phyloP scores from a whole-genome alignment of 2,329 filamentous ascomycete genomes.

The Fusarium algeriense region DNA sequence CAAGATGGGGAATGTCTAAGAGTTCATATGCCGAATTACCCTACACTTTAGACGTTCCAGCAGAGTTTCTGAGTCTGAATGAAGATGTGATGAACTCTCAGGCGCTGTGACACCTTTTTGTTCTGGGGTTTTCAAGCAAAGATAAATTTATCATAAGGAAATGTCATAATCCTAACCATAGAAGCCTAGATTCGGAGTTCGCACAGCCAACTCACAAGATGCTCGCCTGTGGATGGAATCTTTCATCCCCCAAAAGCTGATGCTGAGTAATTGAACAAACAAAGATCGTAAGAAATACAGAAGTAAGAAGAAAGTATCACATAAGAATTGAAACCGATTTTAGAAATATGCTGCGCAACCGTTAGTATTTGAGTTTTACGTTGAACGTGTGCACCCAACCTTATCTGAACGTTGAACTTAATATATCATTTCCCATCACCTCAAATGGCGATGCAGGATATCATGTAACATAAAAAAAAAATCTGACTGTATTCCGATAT shows the following conservation, averaged over 20 bases:
- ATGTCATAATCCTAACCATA: neutral
- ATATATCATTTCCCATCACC: neutral
- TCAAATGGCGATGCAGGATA: neutral
- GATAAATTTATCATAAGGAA: too few species aligned
- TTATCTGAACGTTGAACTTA: constrained; percentile 14
- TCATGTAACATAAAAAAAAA: neutral
- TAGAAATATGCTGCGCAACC: neutral
- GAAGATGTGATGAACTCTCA: too few species aligned
- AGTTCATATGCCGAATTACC: constrained; percentile 13
- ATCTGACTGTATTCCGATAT: neutral
- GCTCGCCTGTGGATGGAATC: too few species aligned
- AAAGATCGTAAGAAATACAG: neutral
- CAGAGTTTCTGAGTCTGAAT: too few species aligned
- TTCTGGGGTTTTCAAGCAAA: neutral
- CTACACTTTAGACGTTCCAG: constrained; percentile 4
- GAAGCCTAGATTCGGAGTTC: neutral
- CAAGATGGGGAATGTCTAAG: constrained; percentile 4
- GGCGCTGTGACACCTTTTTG: too few species aligned
- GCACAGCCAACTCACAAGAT: neutral
- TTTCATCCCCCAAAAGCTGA: neutral
- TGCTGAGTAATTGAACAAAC: neutral
- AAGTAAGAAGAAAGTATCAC: neutral
- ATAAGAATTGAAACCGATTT: neutral
- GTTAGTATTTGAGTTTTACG: constrained; percentile 4
- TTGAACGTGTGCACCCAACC: constrained; percentile 11